Conservation (phyloP, 768 basidiomycete species). For the Auriscalpium vulgare region DNA sequence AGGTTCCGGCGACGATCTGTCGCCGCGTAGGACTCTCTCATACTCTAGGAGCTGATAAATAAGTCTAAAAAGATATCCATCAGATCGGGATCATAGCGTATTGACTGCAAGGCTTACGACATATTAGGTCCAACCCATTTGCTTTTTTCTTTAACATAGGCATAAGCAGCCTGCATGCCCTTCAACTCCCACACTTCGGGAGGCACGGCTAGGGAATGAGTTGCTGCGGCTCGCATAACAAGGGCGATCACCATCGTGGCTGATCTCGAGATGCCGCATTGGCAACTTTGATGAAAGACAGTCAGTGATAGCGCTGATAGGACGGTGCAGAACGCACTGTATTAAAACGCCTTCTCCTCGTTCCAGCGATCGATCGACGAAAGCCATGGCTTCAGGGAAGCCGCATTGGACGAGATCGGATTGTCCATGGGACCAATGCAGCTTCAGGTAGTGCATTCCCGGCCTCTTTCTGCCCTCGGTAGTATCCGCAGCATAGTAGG, state of each 20-base stretch:
- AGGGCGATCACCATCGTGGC: slow-evolving; percentile 87
- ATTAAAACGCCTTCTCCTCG: slow-evolving; percentile 77
- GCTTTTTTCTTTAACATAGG: slow-evolving; percentile 85
- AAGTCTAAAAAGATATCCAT: slow-evolving; percentile 44
- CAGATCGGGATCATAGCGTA: slow-evolving; percentile 1
- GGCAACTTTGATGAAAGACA: slow-evolving; percentile 50
- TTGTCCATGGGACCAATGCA: slow-evolving; percentile 93
- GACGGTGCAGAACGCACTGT: slow-evolving; percentile 49
- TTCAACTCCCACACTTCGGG: slow-evolving; percentile 71
- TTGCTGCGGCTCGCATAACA: slow-evolving; percentile 87
- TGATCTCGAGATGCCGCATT: slow-evolving; percentile 88
- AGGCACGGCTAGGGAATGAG: slow-evolving; percentile 55
- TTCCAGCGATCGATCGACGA: slow-evolving; percentile 67
- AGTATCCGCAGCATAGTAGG: slow-evolving; percentile 58
- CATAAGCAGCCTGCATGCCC: slow-evolving; percentile 87
- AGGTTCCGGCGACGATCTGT: slow-evolving; percentile 39
- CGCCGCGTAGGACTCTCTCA: slow-evolving; percentile 59
- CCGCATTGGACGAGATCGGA: slow-evolving; percentile 75
- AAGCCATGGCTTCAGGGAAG: slow-evolving; percentile 74
- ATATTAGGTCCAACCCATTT: slow-evolving; percentile 88
- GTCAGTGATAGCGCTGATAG: background rate
- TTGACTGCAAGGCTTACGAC: slow-evolving; percentile 54
- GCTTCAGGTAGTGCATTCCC: slow-evolving; percentile 79
- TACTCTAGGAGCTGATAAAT: slow-evolving; percentile 93
- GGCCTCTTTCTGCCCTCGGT: slow-evolving; percentile 56